Conservation (phyloP, 345 rosid genomes). For the Eutrema yunnanense region DNA sequence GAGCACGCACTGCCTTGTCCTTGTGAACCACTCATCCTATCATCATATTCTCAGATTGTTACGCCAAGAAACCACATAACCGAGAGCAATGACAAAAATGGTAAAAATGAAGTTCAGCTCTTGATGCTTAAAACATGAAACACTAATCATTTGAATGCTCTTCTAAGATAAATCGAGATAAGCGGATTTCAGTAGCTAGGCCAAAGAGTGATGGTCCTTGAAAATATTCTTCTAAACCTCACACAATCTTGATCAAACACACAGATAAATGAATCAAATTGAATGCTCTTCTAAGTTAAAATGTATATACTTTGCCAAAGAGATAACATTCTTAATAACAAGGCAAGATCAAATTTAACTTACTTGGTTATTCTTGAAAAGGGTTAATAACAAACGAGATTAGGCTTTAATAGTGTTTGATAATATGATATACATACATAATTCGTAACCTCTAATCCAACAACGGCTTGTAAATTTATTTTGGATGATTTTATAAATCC, state of each 20-base stretch:
- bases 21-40: conserved; percentile 49
- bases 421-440: too few relatives aligned
- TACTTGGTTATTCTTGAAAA: too few relatives aligned
- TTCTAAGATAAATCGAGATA: too few relatives aligned
- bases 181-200: neutral
- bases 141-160: neutral
- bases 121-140: neutral
- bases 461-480: too few relatives aligned
- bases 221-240: neutral
- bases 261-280: neutral
- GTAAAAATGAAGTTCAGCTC: too few relatives aligned
- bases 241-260: neutral
- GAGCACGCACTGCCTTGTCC: conserved; percentile 39
- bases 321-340: too few relatives aligned
- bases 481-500: neutral
- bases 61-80: neutral
- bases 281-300: neutral
- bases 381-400: too few relatives aligned
- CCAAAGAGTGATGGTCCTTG: neutral
- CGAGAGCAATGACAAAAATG: too few relatives aligned
- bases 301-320: neutral
- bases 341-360: neutral
- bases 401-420: too few relatives aligned
- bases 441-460: too few relatives aligned
- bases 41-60: neutral